Evolutionary conservation across 192 early-diverging fungal species (phyloP), one percentile per base, ranked within the genome.

Genomic region (Cetraspora pellucida): DNA sequence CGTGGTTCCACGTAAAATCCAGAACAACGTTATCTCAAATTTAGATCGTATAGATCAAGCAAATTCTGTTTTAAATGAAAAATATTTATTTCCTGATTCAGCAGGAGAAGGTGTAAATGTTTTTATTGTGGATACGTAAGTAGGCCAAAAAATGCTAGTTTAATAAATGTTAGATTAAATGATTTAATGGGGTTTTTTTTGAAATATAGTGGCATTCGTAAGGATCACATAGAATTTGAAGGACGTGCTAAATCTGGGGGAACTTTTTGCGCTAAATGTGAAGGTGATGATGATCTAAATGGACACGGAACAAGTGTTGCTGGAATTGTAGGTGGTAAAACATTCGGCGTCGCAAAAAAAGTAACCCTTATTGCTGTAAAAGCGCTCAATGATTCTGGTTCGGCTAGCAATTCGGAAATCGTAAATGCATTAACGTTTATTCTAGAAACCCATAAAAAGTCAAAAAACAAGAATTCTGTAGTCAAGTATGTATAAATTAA

Each of bases 161-260:
- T 5, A 19, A 25, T 10, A 60, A 19, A 19, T 60, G 9, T 19
- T 60, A 19, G 9, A 1, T 60, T 60, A 19, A 25, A 13, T 59
- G 9, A 60, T 27, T n/a, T 60, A 60, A 10, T 60, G 21, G 10
- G 10, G 0, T n/a, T 60, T 9, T 19, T 60, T 60, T 19, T 10
- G 8, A n/a, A 60, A 60, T 25, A 19, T 60, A 60, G 58, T 58
- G 97, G 97, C 68, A 88, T 97, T 71, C 88, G 89, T 77, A 80
- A 91, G 66, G 81, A 88, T 2, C 96, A 98, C 77, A 87, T 89
- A 14, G 96, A 99, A 74, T 97, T 99, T 81, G 90, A 93, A 63
- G 94, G 94, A 66, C 92, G 97, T 77, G 97, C 97, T n/a, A n/a
- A n/a, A n/a, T n/a, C n/a, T n/a, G n/a, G n/a, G n/a, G n/a, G n/a